Conservation (phyloP, 805 yeast genomes). For the Isabelozyma pseudorhagii region DNA sequence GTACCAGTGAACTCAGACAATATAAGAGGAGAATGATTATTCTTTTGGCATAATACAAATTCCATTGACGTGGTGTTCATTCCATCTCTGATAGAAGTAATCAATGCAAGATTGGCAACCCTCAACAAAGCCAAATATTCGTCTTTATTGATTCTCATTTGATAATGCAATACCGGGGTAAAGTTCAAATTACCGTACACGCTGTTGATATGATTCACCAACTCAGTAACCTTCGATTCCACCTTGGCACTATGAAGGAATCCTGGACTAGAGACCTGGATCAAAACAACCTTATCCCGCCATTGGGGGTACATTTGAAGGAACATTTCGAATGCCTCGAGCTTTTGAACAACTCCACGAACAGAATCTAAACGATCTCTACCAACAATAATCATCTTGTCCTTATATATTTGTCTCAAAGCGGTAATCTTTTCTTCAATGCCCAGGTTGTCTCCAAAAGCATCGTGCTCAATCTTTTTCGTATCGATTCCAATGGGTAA, state of each 20-base stretch:
- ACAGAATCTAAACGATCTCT: conserved; percentile 91
- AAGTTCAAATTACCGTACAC: conserved; percentile 78
- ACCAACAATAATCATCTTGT: conserved; percentile 81
- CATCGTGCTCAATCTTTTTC: conserved; percentile 60
- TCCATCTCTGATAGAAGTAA: conserved; percentile 91
- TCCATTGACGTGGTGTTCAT: conserved; percentile 95
- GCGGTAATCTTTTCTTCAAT: conserved; percentile 65
- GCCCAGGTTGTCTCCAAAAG: conserved; percentile 35
- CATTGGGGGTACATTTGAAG: conserved; percentile 90
- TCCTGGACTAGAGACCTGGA: conserved; percentile 88
- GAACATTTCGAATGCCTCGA: conserved; percentile 86
- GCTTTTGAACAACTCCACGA: conserved; percentile 89
- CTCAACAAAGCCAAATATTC: conserved; percentile 87
- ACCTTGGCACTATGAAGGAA: conserved; percentile 57
- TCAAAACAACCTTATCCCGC: conserved; percentile 79
- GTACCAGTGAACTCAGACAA: conserved; percentile 94
- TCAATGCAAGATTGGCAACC: conserved; percentile 85
- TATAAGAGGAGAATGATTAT: conserved; percentile 70
- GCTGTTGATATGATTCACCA: conserved; percentile 79
- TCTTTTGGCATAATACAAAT: conserved; percentile 82
- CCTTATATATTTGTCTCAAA: conserved; percentile 59
- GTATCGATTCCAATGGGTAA: conserved; percentile 91
- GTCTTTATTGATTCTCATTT: conserved; percentile 80
- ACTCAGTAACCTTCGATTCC: conserved; percentile 79
- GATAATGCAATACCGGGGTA: conserved; percentile 90